These are phyloP conservation scores for Pyrenula massariospora DNA, from an alignment of 495 filamentous ascomycete species.

Conservation along the genomic window DNA sequence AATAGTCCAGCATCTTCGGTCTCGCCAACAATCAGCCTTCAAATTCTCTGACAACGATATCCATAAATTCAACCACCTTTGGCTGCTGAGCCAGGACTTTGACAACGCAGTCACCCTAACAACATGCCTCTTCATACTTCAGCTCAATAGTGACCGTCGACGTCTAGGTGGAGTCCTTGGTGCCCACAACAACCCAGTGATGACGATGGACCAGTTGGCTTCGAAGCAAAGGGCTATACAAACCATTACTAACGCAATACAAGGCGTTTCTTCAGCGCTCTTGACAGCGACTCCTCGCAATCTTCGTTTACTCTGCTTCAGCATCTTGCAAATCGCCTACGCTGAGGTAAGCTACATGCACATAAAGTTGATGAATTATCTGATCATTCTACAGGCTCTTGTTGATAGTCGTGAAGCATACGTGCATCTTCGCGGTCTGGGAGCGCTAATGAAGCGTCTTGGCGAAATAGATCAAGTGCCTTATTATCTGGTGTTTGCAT, in stretches of 20 bases:
- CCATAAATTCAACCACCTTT: not conserved
- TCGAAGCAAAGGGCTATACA: not conserved
- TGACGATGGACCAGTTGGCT: not conserved
- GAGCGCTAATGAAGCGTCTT: not conserved
- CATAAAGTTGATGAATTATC: too few species aligned
- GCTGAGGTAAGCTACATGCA: not conserved
- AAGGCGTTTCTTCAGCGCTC: not conserved
- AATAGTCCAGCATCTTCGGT: not conserved
- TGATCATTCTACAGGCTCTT: not conserved
- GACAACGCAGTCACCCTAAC: not conserved
- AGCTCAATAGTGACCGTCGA: not conserved
- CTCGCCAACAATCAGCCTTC: not conserved
- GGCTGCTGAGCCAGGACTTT: not conserved
- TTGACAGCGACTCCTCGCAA: not conserved
- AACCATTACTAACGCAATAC: not conserved
- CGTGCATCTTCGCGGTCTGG: not conserved
- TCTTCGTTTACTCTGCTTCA: not conserved
- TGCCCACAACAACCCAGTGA: not conserved
- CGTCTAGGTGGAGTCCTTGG: not conserved
- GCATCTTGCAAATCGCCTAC: not conserved
- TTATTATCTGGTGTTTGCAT: not conserved
- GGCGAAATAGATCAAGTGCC: not conserved
- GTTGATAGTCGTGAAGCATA: not conserved
- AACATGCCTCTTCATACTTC: not conserved
- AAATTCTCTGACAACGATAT: not conserved